Conservation (phyloP, 1,139 yeast species). For the Suhomyces yuchorum region DNA sequence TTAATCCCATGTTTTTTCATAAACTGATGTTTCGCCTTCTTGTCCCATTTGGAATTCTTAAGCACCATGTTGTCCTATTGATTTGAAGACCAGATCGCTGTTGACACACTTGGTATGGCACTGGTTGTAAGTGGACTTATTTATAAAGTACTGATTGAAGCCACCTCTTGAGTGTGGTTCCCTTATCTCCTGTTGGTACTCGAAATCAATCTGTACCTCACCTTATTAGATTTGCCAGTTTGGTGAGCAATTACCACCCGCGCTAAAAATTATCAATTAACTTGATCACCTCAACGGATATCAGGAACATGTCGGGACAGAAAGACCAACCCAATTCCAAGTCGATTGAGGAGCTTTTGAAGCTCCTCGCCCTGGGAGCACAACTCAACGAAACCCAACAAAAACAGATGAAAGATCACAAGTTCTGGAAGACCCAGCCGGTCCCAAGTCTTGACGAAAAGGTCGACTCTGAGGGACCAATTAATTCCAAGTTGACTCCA, state of each 20-base stretch:
- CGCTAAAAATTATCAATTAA: background rate
- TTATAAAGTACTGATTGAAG: too few relatives aligned
- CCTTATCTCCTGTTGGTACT: too few relatives aligned
- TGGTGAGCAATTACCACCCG: background rate
- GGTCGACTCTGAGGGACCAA: slow-evolving; percentile 77
- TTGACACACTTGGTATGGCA: too few relatives aligned
- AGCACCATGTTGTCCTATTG: slow-evolving; percentile 41
- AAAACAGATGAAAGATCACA: slow-evolving; percentile 81
- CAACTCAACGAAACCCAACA: slow-evolving; percentile 56
- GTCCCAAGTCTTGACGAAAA: slow-evolving; percentile 76
- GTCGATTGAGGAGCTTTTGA: slow-evolving; percentile 52
- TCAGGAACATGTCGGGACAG: slow-evolving; percentile 12
- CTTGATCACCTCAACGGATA: background rate
- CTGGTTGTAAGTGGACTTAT: too few relatives aligned
- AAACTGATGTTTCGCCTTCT: slow-evolving; percentile 43
- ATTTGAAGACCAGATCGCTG: too few relatives aligned
- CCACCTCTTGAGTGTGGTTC: too few relatives aligned
- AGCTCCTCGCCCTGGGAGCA: slow-evolving; percentile 55
- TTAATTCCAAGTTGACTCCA: slow-evolving; percentile 66
- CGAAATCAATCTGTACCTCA: too few relatives aligned
- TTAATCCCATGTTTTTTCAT: slow-evolving; percentile 42
- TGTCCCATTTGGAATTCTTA: slow-evolving; percentile 50
- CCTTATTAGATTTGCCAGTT: background rate
- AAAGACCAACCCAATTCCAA: slow-evolving; percentile 24
- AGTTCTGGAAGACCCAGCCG: slow-evolving; percentile 98